These are phyloP conservation scores for Hanseniaspora pseudoguilliermondii DNA, from an alignment of 805 yeast species.

Conservation along the genomic window DNA sequence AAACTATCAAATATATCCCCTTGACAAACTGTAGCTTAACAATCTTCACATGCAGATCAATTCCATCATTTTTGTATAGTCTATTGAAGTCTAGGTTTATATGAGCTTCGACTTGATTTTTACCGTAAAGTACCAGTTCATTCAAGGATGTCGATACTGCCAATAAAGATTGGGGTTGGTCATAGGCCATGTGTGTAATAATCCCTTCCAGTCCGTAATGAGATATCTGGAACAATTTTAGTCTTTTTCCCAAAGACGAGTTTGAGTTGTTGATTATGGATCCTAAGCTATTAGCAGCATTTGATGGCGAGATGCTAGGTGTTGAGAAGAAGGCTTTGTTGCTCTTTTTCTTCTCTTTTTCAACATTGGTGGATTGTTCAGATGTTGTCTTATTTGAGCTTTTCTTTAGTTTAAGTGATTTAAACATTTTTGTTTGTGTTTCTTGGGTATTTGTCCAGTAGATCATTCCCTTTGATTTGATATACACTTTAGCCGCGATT, in stretches of 20 bases:
- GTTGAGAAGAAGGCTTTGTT: neutral
- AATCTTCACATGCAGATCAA: slow-evolving; percentile 28
- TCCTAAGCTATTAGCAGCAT: neutral
- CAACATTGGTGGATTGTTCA: neutral
- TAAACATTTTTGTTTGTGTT: slow-evolving; percentile 4
- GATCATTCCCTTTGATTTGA: too few relatives aligned
- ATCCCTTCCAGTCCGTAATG: slow-evolving; percentile 53
- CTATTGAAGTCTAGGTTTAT: slow-evolving; percentile 36
- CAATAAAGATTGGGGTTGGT: slow-evolving; percentile 75
- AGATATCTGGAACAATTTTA: slow-evolving; percentile 26
- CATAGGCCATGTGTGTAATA: slow-evolving; percentile 58
- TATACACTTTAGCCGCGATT: too few relatives aligned
- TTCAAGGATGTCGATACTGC: slow-evolving; percentile 68
- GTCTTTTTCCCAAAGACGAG: slow-evolving; percentile 19
- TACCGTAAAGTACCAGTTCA: slow-evolving; percentile 70
- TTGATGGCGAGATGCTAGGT: neutral
- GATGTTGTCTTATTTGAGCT: neutral
- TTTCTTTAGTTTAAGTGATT: slow-evolving; percentile 4
- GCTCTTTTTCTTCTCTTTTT: neutral
- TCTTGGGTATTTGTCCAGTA: neutral
- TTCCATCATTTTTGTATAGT: slow-evolving; percentile 20
- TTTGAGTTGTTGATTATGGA: neutral
- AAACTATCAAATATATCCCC: slow-evolving; percentile 67
- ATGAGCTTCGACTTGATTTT: slow-evolving; percentile 60
- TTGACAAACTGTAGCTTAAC: slow-evolving; percentile 53